These are phyloP conservation scores for Hygrophila difformis DNA, from an alignment of 257 asterid genomes.

Conservation along the genomic window DNA sequence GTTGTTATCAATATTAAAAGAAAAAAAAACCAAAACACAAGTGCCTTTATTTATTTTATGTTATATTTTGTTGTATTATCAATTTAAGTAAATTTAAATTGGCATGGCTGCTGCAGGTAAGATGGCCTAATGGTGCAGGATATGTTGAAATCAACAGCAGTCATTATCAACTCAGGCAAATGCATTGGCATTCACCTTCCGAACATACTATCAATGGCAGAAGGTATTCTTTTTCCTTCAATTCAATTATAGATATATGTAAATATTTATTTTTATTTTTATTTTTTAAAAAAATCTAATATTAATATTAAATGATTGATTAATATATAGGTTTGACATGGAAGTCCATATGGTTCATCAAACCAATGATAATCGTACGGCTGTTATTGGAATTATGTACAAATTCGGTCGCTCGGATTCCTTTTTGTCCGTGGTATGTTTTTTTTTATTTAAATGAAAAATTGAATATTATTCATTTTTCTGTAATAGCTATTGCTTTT, in stretches of 20 bases:
- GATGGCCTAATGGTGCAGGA: constrained; percentile 51
- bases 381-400: constrained; percentile 63
- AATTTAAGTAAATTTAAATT: too few relatives aligned
- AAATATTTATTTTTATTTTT: background rate
- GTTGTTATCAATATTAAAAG: too few relatives aligned
- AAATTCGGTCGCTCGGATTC: constrained; percentile 50
- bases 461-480: too few relatives aligned
- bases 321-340: constrained; percentile 39
- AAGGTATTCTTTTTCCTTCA: constrained; percentile 24
- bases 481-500: background rate
- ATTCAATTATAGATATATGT: background rate
- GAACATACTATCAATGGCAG: constrained; percentile 66
- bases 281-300: background rate
- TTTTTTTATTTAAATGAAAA: too few relatives aligned
- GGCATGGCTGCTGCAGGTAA: too few relatives aligned
- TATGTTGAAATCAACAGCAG: constrained; percentile 44
- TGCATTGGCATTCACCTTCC: constrained; percentile 85
- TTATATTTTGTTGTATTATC: too few relatives aligned
- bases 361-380: constrained; percentile 36
- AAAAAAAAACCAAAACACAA: too few relatives aligned
- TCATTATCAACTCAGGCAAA: constrained; percentile 38
- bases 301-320: too few relatives aligned
- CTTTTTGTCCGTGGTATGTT: constrained; percentile 47
- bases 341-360: constrained; percentile 69
- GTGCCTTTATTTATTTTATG: too few relatives aligned